Conservation (phyloP, 2,329 filamentous ascomycete species). For the Amauroascus niger region DNA sequence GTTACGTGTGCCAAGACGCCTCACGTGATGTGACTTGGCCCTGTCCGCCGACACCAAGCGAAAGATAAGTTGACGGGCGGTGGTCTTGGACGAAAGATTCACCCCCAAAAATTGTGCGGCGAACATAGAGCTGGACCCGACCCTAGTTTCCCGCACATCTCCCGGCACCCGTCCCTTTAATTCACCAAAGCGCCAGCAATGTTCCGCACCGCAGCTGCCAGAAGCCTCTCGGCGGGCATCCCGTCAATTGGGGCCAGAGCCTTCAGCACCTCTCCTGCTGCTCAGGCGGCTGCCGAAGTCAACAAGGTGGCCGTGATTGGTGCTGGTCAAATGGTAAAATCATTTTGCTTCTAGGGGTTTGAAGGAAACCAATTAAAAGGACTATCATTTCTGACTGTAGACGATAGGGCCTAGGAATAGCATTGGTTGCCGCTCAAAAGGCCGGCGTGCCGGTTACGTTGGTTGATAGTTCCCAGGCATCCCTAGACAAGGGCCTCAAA, state of each 20-base stretch:
- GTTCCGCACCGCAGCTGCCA: constrained; percentile 30
- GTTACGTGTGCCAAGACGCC: too few relatives aligned
- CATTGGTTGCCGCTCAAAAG: constrained; percentile 79
- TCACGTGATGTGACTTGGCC: too few relatives aligned
- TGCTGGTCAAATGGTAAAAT: constrained; percentile 79
- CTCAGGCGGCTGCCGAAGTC: constrained; percentile 57
- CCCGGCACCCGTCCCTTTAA: not conserved
- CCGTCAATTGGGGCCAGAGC: constrained; percentile 37
- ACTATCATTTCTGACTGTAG: constrained; percentile 17
- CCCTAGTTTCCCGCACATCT: not conserved
- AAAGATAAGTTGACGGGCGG: too few relatives aligned
- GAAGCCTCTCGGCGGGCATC: constrained; percentile 24
- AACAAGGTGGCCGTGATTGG: constrained; percentile 86
- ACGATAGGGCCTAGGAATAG: constrained; percentile 79
- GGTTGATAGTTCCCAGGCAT: constrained; percentile 72
- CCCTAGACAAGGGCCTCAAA: constrained; percentile 76
- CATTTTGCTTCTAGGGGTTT: not conserved
- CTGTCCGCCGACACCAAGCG: too few relatives aligned
- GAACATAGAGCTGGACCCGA: too few relatives aligned
- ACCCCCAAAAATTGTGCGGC: too few relatives aligned
- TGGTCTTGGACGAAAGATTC: too few relatives aligned
- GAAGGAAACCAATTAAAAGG: constrained; percentile 16
- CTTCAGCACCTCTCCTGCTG: constrained; percentile 60
- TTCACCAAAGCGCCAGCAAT: constrained; percentile 19
- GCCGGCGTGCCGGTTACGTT: constrained; percentile 76